Evolutionary conservation across 345 rosid genomes (phyloP), one percentile per base, ranked within the genome.

Genomic region (Aquilaria yunnanensis): DNA sequence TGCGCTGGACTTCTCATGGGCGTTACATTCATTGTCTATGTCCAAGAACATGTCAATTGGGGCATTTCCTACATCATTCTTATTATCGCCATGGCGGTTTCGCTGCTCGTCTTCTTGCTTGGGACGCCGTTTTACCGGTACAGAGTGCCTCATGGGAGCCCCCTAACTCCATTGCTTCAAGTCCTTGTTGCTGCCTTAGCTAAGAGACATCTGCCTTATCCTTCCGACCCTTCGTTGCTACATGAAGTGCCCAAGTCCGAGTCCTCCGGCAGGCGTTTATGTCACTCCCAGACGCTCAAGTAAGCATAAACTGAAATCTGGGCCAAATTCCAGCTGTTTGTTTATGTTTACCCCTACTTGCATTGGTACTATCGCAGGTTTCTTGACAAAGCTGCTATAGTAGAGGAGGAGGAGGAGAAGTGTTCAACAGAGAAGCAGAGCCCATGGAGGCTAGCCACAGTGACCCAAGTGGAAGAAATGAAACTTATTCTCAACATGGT

Each of bases 301-400:
- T 79, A 62, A 16, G 23, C 0, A 16, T 16, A 16, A 16, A 4
- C 7, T 37, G 43, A 37, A 16, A 16, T 16, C 23, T 16, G 23
- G 23, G 23, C 23, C 23, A 16, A 16, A 16, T 16, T 16, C 23
- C 23, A 0, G 23, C 23, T 16, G 67, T 51, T 4, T 16, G 23
- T n/a, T 16, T 16, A 16, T 16, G 0, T 16, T 16, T 16, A 16
- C 23, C 23, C 23, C 23, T 16, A 16, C 23, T 16, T 16, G 23
- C 23, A 16, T 16, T 16, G 23, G 23, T 16, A 16, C 23, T 16
- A 16, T 16, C 23, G 5, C 83, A 93, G 98, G 76, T 93, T 83
- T 82, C 84, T 93, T 12, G 98, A 93, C 80, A 93, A 82, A 72
- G 97, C 98, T 12, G 96, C 98, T 14, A 62, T 90, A 37, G 30